phyloP scores from a whole-genome alignment of 257 asterid genomes.

The Ajuga chamaepitys region DNA sequence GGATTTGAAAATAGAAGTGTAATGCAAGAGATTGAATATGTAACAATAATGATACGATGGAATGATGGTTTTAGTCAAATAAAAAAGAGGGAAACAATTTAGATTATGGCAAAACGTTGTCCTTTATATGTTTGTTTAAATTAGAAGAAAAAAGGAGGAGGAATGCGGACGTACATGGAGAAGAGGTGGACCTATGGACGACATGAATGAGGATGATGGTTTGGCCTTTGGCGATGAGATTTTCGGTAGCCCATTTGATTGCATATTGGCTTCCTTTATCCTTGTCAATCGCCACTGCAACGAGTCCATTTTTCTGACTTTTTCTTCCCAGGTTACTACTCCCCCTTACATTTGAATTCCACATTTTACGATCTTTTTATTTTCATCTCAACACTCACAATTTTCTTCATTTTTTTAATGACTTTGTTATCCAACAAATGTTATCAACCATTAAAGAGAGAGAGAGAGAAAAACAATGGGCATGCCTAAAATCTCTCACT shows the following conservation, averaged over 20 bases:
- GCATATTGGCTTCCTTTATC: conserved; percentile 88
- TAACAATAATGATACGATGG: too few relatives aligned
- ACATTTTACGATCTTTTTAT: conserved; percentile 35
- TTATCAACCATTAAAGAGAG: conserved; percentile 18
- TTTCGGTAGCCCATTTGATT: conserved; percentile 67
- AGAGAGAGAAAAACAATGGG: conserved; percentile 8
- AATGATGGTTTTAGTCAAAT: too few relatives aligned
- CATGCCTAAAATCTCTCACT: conserved; percentile 28
- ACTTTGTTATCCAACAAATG: conserved; percentile 13
- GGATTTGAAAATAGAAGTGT: too few relatives aligned
- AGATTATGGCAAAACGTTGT: too few relatives aligned
- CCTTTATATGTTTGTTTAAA: too few relatives aligned
- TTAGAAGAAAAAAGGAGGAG: neutral
- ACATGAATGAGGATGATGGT: conserved; percentile 80
- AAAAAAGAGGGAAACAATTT: too few relatives aligned
- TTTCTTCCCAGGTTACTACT: conserved; percentile 11
- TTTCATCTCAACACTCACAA: neutral
- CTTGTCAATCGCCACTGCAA: conserved; percentile 85
- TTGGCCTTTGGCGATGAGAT: conserved; percentile 67
- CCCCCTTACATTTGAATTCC: conserved; percentile 34
- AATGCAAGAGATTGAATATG: too few relatives aligned
- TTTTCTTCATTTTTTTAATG: neutral
- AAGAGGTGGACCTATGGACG: conserved; percentile 17
- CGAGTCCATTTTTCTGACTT: conserved; percentile 46
- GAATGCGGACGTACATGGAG: conserved; percentile 6